phyloP scores from a whole-genome alignment of 2,329 filamentous ascomycete species.

The Phyllosticta ampelicida region DNA sequence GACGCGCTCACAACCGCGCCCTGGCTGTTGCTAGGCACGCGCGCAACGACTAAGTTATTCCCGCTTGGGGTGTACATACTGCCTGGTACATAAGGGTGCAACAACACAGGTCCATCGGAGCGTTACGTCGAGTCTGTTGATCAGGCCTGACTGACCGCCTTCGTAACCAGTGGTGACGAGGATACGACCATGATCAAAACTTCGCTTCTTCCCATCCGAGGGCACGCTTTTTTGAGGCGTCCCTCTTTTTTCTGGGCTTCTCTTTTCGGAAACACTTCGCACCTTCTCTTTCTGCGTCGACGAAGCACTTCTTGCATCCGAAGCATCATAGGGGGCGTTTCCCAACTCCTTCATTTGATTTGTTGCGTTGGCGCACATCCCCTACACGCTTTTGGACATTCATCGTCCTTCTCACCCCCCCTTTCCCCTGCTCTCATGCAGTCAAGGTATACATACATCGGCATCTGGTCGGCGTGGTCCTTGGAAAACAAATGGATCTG shows the following conservation, averaged over 20 bases:
- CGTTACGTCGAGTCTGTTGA: background rate
- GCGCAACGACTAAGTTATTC: background rate
- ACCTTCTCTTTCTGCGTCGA: background rate
- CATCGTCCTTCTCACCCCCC: background rate
- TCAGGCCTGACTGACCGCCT: background rate
- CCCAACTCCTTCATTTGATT: background rate
- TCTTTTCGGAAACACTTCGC: background rate
- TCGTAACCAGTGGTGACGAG: background rate
- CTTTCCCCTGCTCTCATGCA: background rate
- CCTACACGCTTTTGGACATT: background rate
- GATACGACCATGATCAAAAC: background rate
- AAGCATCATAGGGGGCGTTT: background rate
- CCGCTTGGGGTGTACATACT: background rate
- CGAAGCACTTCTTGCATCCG: background rate
- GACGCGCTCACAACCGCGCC: slow-evolving; percentile 1
- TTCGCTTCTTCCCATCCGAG: background rate
- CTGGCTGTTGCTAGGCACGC: background rate
- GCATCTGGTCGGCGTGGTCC: no score
- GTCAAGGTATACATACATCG: no score
- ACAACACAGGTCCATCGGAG: background rate
- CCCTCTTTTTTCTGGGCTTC: background rate
- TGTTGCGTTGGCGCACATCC: no score
- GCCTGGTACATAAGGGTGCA: background rate
- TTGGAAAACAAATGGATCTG: no score
- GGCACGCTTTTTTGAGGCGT: background rate